Evolutionary conservation across 2,329 filamentous ascomycete species (phyloP).

Genomic region (Aureobasidium sp.): DNA sequence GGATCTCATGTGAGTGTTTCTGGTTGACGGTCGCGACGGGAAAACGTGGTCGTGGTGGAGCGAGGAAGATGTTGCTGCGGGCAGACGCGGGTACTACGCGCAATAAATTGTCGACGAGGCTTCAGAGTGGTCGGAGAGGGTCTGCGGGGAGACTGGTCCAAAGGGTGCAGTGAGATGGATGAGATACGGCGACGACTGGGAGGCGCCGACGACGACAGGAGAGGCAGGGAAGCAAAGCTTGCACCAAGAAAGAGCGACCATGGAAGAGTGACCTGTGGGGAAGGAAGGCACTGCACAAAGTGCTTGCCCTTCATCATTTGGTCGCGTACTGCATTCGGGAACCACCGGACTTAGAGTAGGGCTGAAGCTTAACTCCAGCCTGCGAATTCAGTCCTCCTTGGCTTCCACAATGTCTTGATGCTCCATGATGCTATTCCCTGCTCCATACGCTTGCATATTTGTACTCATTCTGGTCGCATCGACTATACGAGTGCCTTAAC

Average conservation of each 20-base stretch:
- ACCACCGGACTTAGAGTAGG: too few relatives aligned
- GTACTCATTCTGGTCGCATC: slow-evolving; percentile 9
- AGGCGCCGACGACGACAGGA: slow-evolving; percentile 21
- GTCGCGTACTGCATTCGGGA: too few relatives aligned
- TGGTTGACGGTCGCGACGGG: slow-evolving; percentile 29
- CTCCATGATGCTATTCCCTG: too few relatives aligned
- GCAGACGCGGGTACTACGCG: slow-evolving; percentile 28
- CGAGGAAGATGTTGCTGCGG: slow-evolving; percentile 16
- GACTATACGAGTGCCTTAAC: background rate
- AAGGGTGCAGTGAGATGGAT: slow-evolving; percentile 24
- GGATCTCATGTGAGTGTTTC: background rate
- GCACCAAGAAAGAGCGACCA: slow-evolving; percentile 19
- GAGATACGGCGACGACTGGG: slow-evolving; percentile 24
- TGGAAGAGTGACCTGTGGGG: slow-evolving; percentile 11
- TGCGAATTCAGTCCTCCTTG: too few relatives aligned
- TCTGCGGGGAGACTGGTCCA: slow-evolving; percentile 5
- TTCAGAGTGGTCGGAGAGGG: slow-evolving; percentile 8
- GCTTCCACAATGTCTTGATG: too few relatives aligned
- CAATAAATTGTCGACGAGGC: slow-evolving; percentile 32
- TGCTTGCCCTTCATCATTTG: background rate
- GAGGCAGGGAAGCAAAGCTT: slow-evolving; percentile 29
- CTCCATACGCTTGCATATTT: background rate
- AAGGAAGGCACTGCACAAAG: slow-evolving; percentile 1
- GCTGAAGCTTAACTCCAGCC: too few relatives aligned
- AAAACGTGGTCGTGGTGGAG: slow-evolving; percentile 23